Percentiles rank a stretch among this genome's conserved stretches.
Evolutionary conservation across 768 basidiomycete genomes (phyloP).

Genomic region (button mushroom (Agaricus bisporus)): DNA sequence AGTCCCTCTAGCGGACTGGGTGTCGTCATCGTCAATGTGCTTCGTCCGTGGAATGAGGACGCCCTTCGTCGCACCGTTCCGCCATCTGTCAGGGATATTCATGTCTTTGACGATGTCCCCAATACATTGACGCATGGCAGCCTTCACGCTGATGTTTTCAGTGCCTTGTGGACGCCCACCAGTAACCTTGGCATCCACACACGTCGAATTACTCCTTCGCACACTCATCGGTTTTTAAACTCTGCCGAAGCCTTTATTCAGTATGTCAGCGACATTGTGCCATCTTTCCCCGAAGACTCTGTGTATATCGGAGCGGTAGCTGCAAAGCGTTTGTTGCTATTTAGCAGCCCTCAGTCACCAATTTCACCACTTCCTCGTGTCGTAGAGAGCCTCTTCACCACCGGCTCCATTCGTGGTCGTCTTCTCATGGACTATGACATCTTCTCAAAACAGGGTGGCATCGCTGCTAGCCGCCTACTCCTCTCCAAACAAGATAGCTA

Average conservation of each 20-base stretch:
- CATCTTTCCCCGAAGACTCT: conserved; percentile 10
- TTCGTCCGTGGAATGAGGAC: conserved; percentile 75
- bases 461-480: conserved; percentile 64
- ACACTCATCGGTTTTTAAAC: conserved; percentile 45
- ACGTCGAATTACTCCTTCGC: conserved; percentile 53
- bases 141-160: conserved; percentile 70
- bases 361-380: conserved; percentile 49
- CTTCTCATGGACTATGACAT: conserved; percentile 68
- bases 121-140: conserved; percentile 52
- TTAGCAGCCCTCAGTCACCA: conserved; percentile 52
- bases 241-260: conserved; percentile 35
- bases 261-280: conserved; percentile 30
- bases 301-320: conserved; percentile 23
- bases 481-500: conserved; percentile 38
- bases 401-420: conserved; percentile 47
- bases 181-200: conserved; percentile 38
- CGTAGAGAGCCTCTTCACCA: conserved; percentile 54
- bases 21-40: conserved; percentile 67
- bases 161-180: conserved; percentile 40
- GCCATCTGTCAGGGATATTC: conserved; percentile 45
- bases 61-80: conserved; percentile 61
- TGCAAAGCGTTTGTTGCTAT: conserved; percentile 61
- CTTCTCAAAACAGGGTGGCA: conserved; percentile 66
- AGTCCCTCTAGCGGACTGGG: conserved; percentile 44
- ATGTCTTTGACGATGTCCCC: conserved; percentile 78